Conservation (phyloP, 495 filamentous ascomycete genomes). For the Daldinia bambusicola region DNA sequence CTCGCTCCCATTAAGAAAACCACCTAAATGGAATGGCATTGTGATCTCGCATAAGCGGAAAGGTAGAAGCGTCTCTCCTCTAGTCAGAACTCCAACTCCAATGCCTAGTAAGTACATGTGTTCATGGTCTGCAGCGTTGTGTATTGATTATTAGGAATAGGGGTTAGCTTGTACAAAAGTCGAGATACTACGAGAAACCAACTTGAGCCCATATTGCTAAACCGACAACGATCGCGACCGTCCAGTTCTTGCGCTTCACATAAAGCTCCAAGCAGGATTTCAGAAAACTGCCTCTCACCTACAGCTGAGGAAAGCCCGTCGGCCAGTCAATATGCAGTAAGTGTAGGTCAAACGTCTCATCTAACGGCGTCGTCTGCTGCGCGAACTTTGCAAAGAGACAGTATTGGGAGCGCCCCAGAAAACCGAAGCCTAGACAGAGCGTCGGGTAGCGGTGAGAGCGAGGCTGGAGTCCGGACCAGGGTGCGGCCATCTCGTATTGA, state of each 20-base stretch:
- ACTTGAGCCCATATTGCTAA: slow-evolving; percentile 19
- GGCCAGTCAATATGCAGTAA: background rate
- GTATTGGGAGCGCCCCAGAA: background rate
- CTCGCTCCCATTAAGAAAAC: slow-evolving; percentile 41
- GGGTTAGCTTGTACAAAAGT: slow-evolving; percentile 8
- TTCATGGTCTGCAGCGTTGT: background rate
- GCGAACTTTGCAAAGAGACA: slow-evolving; percentile 4
- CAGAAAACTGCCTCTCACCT: slow-evolving; percentile 46
- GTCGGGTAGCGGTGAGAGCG: slow-evolving; percentile 3
- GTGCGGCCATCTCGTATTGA: background rate
- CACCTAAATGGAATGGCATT: slow-evolving; percentile 44
- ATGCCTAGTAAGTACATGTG: slow-evolving; percentile 29
- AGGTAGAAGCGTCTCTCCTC: slow-evolving; percentile 36
- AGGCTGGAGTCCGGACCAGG: slow-evolving; percentile 1
- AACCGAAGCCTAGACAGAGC: background rate
- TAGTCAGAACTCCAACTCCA: slow-evolving; percentile 47
- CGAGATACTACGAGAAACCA: background rate
- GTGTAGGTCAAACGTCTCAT: slow-evolving; percentile 3
- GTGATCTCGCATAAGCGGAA: slow-evolving; percentile 10
- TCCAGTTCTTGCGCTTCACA: slow-evolving; percentile 38
- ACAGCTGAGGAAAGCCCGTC: slow-evolving; percentile 48
- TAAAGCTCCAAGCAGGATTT: slow-evolving; percentile 30
- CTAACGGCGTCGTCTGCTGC: background rate
- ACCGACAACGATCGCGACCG: slow-evolving; percentile 44
- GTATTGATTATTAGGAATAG: slow-evolving; percentile 18